Conservation (phyloP, 176 grass and related monocot genomes). For the Oryza meridionalis region DNA sequence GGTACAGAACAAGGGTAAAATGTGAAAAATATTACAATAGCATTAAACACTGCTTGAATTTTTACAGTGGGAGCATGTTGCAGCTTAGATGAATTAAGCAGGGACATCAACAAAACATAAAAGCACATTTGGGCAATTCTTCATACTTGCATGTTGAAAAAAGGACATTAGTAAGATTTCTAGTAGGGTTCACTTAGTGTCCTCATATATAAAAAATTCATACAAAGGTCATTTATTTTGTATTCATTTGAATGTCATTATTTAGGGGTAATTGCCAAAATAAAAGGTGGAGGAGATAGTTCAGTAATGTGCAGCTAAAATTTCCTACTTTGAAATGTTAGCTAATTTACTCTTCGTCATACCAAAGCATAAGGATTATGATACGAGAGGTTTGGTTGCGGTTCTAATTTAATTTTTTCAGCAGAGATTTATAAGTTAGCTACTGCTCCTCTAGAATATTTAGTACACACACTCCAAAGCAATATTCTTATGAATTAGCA, state of each 20-base stretch:
- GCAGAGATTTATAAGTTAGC: not conserved
- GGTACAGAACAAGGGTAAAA: conserved; percentile 10
- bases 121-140: conserved; percentile 8
- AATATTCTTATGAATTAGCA: not conserved
- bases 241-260: not conserved
- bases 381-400: conserved; percentile 6
- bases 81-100: conserved; percentile 25
- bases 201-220: not conserved
- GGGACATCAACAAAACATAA: not conserved
- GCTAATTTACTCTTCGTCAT: conserved; percentile 5
- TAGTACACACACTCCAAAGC: not conserved
- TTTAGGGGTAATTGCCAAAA: conserved; percentile 6
- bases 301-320: conserved; percentile 19
- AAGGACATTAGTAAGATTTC: not conserved
- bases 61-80: not conserved
- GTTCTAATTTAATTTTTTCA: conserved; percentile 25
- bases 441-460: conserved; percentile 5
- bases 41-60: conserved; percentile 11
- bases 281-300: conserved; percentile 20
- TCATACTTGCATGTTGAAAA: not conserved
- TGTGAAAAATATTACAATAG: not conserved
- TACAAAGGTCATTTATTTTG: not conserved
- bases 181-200: not conserved
- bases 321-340: conserved; percentile 23
- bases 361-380: conserved; percentile 1